Base-by-base conservation (phyloP, 768 basidiomycete genomes). In the Kwoniella europaea region DNA sequence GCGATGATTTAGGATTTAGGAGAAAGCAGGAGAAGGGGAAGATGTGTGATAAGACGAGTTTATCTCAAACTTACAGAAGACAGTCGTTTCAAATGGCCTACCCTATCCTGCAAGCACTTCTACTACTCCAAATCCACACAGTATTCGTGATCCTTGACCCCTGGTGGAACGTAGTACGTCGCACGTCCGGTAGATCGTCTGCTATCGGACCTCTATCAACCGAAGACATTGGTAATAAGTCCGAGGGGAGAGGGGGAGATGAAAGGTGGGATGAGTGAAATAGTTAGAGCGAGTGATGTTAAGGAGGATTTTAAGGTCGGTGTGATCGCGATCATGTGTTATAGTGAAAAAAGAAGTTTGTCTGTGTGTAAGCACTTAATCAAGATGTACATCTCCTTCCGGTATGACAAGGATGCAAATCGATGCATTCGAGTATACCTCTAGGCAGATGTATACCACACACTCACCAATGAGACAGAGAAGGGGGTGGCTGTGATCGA, bases 321-420 rank as follows among this genome's bases (percentile, higher is more conserved):
- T 58, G 20, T 16, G 10, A 27, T 35, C 46, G 46, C 46, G 13
- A 50, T 50, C 18, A 18, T 24, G 27, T 24, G 57, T 13, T 20
- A 35, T 58, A 55, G 24, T 10, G 24, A 22, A 61, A 59, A 59
- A 61, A 61, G 59, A 61, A 61, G 59, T 43, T 61, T 61, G 59
- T 61, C 15, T 44, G 59, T 61, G 59, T 61, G 42, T 61, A 18
- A 61, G 42, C 59, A 58, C 35, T 61, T 27, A 16, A 43, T 44
- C 20, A 12, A 61, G 42, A 35, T 42, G 20, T 50, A 44, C 43
- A 27, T 41, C 15, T 35, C 1, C 59, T 13, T 42, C 59, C 59
- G 29, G 27, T n/a, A 44, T 61, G 18, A 43, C 18, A 43, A 27
- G 59, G 59, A 61, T 18, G 59, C 42, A 61, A 61, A 43, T 61